Evolutionary conservation across 352 stramenopile species (phyloP).

Genomic region (Globisporangium barbulae): DNA sequence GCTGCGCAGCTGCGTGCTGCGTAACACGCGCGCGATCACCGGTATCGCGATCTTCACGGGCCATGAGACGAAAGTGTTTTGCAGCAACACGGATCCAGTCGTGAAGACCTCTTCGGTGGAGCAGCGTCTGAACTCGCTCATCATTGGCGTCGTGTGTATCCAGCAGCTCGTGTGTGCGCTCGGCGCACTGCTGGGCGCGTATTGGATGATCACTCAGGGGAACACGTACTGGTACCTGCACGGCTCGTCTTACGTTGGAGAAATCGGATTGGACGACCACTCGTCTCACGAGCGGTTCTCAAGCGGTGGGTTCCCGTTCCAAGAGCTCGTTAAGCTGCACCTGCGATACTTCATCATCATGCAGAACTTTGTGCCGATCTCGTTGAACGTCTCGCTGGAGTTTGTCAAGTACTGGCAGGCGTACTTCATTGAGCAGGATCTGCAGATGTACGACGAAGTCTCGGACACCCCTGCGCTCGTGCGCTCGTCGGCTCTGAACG

Average conservation of each 20-base stretch:
- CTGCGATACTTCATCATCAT: conserved; percentile 96
- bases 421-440: conserved; percentile 92
- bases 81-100: conserved; percentile 70
- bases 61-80: conserved; percentile 84
- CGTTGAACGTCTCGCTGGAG: conserved; percentile 97
- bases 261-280: neutral
- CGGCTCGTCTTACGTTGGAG: neutral
- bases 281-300: neutral
- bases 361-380: conserved; percentile 98
- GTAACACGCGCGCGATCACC: conserved; percentile 81
- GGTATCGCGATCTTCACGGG: conserved; percentile 90
- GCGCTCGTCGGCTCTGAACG: conserved; percentile 83
- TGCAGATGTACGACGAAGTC: conserved; percentile 90
- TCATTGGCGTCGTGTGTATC: conserved; percentile 69
- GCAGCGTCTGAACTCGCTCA: conserved; percentile 63
- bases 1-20: conserved; percentile 83
- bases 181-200: conserved; percentile 54
- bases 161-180: conserved; percentile 73
- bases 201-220: conserved; percentile 68
- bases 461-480: conserved; percentile 87
- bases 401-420: conserved; percentile 96
- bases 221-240: conserved; percentile 69
- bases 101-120: conserved; percentile 82
- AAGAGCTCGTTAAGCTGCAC: conserved; percentile 78
- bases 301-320: conserved; percentile 31